A percentile compares a stretch with the other conserved stretches of the same genome.
Evolutionary conservation across 2,329 filamentous ascomycete genomes (phyloP).

Genomic region (Seiridium unicorne): DNA sequence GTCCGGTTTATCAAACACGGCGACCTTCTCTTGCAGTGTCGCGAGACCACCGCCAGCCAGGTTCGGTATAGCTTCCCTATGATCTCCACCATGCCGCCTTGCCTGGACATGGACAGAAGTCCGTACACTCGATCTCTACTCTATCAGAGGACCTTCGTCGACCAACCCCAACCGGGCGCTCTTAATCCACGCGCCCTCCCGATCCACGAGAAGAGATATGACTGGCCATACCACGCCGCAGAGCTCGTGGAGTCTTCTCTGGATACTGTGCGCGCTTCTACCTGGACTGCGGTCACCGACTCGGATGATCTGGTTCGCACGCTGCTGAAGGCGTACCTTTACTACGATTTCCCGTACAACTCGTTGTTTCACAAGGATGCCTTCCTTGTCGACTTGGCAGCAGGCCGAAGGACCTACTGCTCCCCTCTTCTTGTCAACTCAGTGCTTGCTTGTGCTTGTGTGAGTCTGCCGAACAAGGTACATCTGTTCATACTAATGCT

Average conservation of each 20-base stretch:
- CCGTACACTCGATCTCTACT: background rate
- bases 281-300: background rate
- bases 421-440: background rate
- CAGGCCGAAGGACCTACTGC: background rate
- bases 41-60: background rate
- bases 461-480: background rate
- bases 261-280: background rate
- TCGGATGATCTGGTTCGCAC: background rate
- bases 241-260: background rate
- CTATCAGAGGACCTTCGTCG: background rate
- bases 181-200: background rate
- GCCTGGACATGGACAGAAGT: background rate
- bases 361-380: background rate
- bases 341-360: background rate
- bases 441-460: conserved; percentile 1
- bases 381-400: background rate
- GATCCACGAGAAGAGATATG: background rate
- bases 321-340: background rate
- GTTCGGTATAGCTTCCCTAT: background rate
- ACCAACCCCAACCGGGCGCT: background rate
- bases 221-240: conserved; percentile 2
- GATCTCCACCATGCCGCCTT: background rate
- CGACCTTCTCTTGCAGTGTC: background rate
- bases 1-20: conserved; percentile 1
- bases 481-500: background rate